Percentiles rank a stretch among this genome's conserved stretches.
Evolutionary conservation across 257 asterid genomes (phyloP).

Genomic region (Petunia secreta): DNA sequence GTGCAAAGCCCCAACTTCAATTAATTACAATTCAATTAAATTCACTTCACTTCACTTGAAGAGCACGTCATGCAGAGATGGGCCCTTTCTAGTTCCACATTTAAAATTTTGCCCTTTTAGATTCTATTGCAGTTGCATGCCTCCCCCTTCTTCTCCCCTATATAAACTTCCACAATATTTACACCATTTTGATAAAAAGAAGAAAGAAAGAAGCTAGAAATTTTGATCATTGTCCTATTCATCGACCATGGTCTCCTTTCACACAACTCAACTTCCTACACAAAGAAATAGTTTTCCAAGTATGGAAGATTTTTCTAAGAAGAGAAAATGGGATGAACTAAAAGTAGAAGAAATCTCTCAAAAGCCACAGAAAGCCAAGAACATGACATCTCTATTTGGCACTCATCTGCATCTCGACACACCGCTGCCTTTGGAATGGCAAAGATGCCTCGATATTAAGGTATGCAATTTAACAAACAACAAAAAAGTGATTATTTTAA

Average conservation of each 20-base stretch:
- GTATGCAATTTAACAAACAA: constrained; percentile 28
- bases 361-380: constrained; percentile 35
- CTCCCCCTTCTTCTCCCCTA: constrained; percentile 21
- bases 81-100: constrained; percentile 49
- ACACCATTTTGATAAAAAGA: constrained; percentile 27
- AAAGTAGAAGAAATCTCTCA: constrained; percentile 18
- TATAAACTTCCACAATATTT: constrained; percentile 39
- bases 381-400: constrained; percentile 28
- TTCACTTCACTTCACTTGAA: constrained; percentile 43
- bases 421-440: constrained; percentile 69
- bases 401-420: constrained; percentile 40
- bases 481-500: too few relatives aligned
- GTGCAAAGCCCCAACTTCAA: constrained; percentile 38
- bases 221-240: background rate
- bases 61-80: constrained; percentile 52
- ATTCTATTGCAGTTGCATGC: constrained; percentile 39
- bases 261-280: constrained; percentile 38
- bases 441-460: constrained; percentile 70
- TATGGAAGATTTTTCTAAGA: constrained; percentile 47
- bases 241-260: constrained; percentile 52
- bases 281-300: constrained; percentile 34
- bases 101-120: constrained; percentile 47
- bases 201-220: background rate
- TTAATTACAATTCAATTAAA: background rate
- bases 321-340: constrained; percentile 54